Conservation (phyloP, 2,329 filamentous ascomycete species). For the Monosporascus sp. region DNA sequence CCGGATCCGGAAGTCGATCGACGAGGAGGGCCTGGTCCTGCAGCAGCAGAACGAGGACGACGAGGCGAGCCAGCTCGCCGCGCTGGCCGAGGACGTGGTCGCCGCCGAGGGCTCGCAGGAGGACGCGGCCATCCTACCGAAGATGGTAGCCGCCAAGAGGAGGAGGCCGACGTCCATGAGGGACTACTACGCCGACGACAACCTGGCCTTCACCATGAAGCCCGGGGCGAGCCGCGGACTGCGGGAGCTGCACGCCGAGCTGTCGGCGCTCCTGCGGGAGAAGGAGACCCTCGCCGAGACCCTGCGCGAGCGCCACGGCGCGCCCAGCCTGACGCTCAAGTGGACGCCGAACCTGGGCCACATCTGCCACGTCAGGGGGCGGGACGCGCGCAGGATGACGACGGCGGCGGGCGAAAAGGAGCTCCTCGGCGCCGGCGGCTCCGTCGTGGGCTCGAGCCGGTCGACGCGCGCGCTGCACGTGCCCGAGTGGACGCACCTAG, state of each 20-base stretch:
- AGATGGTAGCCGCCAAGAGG: conserved; percentile 34
- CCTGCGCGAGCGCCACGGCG: conserved; percentile 57
- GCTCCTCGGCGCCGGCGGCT: conserved; percentile 15
- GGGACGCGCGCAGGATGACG: conserved; percentile 47
- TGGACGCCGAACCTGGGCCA: conserved; percentile 87
- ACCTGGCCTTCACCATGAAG: conserved; percentile 60
- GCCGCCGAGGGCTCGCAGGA: conserved; percentile 59
- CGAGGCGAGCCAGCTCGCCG: conserved; percentile 64
- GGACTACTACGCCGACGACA: conserved; percentile 57
- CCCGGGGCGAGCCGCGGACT: conserved; percentile 63
- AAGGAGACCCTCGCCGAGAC: conserved; percentile 55
- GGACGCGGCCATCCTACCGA: conserved; percentile 49
- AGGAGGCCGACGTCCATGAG: conserved; percentile 43
- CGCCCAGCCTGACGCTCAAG: conserved; percentile 66
- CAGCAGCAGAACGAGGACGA: conserved; percentile 73
- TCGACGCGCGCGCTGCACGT: conserved; percentile 81
- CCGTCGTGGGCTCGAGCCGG: conserved; percentile 68
- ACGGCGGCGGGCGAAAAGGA: conserved; percentile 7
- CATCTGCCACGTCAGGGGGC: conserved; percentile 84
- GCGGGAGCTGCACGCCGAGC: conserved; percentile 59
- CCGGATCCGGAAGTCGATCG: conserved; percentile 72
- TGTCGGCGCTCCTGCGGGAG: conserved; percentile 55
- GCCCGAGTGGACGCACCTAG: conserved; percentile 77
- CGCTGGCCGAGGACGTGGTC: conserved; percentile 68
- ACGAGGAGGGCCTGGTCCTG: conserved; percentile 83